phyloP scores from a whole-genome alignment of 2,329 filamentous ascomycete genomes.

The Aspergillus latus region DNA sequence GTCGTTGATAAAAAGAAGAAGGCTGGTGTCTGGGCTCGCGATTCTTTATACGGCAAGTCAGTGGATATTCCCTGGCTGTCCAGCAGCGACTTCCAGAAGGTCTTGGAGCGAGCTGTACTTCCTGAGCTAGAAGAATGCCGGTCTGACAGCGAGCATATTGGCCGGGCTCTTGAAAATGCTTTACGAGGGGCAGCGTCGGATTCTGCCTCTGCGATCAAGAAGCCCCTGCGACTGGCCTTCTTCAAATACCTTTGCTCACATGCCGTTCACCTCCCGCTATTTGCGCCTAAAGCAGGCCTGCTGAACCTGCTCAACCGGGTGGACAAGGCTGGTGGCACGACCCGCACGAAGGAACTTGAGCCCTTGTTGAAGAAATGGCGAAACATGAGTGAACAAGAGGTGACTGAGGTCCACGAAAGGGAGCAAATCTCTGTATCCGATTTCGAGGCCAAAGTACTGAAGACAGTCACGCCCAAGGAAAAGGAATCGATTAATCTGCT shows the following conservation, averaged over 20 bases:
- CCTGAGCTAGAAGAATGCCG: conserved; percentile 82
- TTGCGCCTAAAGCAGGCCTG: conserved; percentile 68
- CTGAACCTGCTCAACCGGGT: conserved; percentile 71
- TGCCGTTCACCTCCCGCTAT: conserved; percentile 64
- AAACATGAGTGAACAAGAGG: conserved; percentile 53
- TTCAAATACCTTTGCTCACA: conserved; percentile 74
- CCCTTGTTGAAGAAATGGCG: conserved; percentile 72
- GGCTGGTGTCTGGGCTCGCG: conserved; percentile 58
- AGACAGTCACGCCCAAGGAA: conserved; percentile 56
- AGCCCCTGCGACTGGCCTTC: conserved; percentile 64
- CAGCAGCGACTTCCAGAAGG: conserved; percentile 56
- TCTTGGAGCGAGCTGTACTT: conserved; percentile 67
- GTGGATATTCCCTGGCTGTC: conserved; percentile 58
- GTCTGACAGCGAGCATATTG: conserved; percentile 72
- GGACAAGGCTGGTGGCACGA: conserved; percentile 67
- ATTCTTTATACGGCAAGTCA: conserved; percentile 63
- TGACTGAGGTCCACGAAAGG: conserved; percentile 49
- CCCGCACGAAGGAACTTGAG: conserved; percentile 73
- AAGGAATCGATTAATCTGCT: conserved; percentile 58
- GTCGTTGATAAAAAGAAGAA: conserved; percentile 51
- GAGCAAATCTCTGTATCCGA: conserved; percentile 51
- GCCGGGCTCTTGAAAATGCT: conserved; percentile 60
- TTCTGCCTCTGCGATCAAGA: conserved; percentile 57
- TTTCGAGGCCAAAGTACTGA: conserved; percentile 55
- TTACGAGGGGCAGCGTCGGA: conserved; percentile 53